Evolutionary conservation across 306 rosid species (phyloP), one percentile per base, ranked within the genome.

Genomic region (Cercis canadensis): DNA sequence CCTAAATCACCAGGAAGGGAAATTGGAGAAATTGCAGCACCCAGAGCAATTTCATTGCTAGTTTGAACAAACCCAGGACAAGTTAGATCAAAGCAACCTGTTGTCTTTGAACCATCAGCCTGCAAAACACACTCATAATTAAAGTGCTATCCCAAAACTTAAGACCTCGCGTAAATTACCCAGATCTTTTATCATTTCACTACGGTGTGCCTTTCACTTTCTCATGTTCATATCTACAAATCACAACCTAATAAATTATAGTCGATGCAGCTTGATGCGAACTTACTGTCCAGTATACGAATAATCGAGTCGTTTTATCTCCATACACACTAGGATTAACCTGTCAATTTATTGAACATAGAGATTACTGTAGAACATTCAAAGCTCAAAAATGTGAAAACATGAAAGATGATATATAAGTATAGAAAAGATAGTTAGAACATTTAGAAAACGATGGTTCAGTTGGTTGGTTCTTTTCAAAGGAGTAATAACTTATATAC

Each of bases 51-150:
- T 10, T 74, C 84, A 6, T 74, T 77, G 62, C 75, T 86, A 0
- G 87, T 89, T 16, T 92, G 96, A 61, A 89, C 55, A 72, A 92
- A 92, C 9, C 98, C 98, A 10, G 92, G 70, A 67, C 92, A 92
- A 0, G 86, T 82, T 15, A 82, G 87, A 68, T 92, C 96, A 80
- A 89, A 82, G 88, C 98, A 92, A 15, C 98, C 94, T 0, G 89
- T 86, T 65, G 75, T 55, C 40, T 55, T 67, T 53, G 92, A 89
- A 2, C 68, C 80, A 62, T 92, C 98, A 54, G 57, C 80, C 97
- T 89, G 69, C 53, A 69, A 7, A 67, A 32, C n/a, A n/a, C n/a
- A 58, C 49, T 34, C 54, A 19, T 18, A 66, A 43, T n/a, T n/a
- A n/a, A n/a, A n/a, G n/a, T n/a, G n/a, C n/a, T n/a, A n/a, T n/a